Evolutionary conservation across 495 filamentous ascomycete genomes (phyloP).

Genomic region (Copromyces sp.): DNA sequence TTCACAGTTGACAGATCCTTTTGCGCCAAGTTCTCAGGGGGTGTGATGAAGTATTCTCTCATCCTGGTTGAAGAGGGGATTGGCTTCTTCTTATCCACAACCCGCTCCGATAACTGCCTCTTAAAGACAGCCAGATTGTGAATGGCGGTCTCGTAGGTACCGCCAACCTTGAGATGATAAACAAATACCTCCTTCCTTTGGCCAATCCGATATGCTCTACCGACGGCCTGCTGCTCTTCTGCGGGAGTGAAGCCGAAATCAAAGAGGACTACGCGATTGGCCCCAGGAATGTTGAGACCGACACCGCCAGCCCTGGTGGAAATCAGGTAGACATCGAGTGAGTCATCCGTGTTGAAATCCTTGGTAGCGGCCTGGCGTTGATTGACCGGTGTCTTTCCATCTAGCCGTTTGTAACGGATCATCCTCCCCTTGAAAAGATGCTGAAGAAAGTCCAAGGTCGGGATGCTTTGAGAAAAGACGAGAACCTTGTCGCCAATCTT

Average conservation of each 20-base stretch:
- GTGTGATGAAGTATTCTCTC: constrained; percentile 47
- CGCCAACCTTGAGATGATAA: constrained; percentile 71
- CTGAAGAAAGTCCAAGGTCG: constrained; percentile 60
- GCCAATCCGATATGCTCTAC: constrained; percentile 77
- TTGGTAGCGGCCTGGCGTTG: constrained; percentile 52
- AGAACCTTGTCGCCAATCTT: constrained; percentile 59
- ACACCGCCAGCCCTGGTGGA: constrained; percentile 75
- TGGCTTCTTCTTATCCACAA: constrained; percentile 76
- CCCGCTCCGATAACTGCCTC: constrained; percentile 61
- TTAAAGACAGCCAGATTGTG: constrained; percentile 72
- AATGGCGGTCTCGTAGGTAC: constrained; percentile 66
- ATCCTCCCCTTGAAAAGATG: constrained; percentile 34
- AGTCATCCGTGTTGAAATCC: constrained; percentile 48
- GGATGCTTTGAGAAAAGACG: constrained; percentile 67
- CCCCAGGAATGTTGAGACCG: constrained; percentile 73
- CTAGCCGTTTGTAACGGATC: constrained; percentile 46
- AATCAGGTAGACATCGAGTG: constrained; percentile 55
- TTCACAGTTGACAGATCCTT: constrained; percentile 41
- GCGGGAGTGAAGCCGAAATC: constrained; percentile 75
- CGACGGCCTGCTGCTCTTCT: constrained; percentile 81
- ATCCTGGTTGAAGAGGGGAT: constrained; percentile 44
- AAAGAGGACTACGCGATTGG: constrained; percentile 82
- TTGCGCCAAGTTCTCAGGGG: constrained; percentile 36
- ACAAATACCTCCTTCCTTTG: constrained; percentile 78
- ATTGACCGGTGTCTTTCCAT: constrained; percentile 47